phyloP scores from a whole-genome alignment of 805 yeast species.

The Cyberlindnera japonica region DNA sequence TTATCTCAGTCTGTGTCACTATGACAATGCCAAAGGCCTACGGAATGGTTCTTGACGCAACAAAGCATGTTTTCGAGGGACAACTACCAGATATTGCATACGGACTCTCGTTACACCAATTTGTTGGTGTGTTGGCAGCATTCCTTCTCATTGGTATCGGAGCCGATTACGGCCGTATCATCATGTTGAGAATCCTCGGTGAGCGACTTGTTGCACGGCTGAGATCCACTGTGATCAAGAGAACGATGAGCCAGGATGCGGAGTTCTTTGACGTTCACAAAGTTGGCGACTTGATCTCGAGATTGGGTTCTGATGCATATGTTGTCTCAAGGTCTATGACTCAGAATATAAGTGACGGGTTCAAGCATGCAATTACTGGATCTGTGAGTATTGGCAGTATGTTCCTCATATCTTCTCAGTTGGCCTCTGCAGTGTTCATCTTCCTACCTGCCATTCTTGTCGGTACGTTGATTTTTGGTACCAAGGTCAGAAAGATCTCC shows the following conservation, averaged over 20 bases:
- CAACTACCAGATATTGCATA: slow-evolving; percentile 34
- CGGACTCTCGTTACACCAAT: slow-evolving; percentile 57
- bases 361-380: slow-evolving; percentile 77
- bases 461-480: slow-evolving; percentile 80
- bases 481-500: slow-evolving; percentile 70
- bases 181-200: slow-evolving; percentile 68
- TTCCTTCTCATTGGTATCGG: slow-evolving; percentile 50
- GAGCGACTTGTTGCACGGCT: slow-evolving; percentile 84
- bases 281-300: slow-evolving; percentile 89
- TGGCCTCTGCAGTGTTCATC: slow-evolving; percentile 74
- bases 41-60: slow-evolving; percentile 51
- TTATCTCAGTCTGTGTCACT: slow-evolving; percentile 45
- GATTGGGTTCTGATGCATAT: slow-evolving; percentile 86
- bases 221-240: slow-evolving; percentile 71
- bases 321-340: slow-evolving; percentile 86
- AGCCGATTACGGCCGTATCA: slow-evolving; percentile 74
- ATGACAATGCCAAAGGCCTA: slow-evolving; percentile 54
- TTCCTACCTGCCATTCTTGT: slow-evolving; percentile 78
- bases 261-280: slow-evolving; percentile 92
- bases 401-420: slow-evolving; percentile 77
- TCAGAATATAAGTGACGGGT: slow-evolving; percentile 89
- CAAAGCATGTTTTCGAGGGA: slow-evolving; percentile 33
- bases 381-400: slow-evolving; percentile 85
- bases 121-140: slow-evolving; percentile 51
- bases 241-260: slow-evolving; percentile 81